phyloP scores from a whole-genome alignment of 2,329 filamentous ascomycete genomes.

The Aspergillus felis region DNA sequence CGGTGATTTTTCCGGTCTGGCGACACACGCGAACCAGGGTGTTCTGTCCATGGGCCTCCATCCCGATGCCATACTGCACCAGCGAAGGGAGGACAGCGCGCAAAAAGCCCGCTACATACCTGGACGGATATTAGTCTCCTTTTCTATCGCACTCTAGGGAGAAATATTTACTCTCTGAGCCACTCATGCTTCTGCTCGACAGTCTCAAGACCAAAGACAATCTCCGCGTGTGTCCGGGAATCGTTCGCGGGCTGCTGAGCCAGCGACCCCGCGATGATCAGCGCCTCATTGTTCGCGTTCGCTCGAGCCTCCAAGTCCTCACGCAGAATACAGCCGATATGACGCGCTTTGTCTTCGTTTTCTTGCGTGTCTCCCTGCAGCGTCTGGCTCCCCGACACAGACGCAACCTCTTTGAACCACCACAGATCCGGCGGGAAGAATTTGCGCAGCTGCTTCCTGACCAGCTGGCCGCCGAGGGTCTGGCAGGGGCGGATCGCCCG shows the following conservation, averaged over 20 bases:
- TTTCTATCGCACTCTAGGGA: not conserved
- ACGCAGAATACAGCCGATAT: slow-evolving; percentile 20
- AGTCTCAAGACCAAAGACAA: slow-evolving; percentile 11
- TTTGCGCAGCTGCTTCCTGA: slow-evolving; percentile 10
- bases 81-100: slow-evolving; percentile 7
- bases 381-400: slow-evolving; percentile 14
- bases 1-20: too few relatives aligned
- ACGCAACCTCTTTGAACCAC: slow-evolving; percentile 18
- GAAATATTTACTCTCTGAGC: slow-evolving; percentile 10
- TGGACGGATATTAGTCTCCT: not conserved
- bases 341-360: slow-evolving; percentile 15
- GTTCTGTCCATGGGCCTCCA: too few relatives aligned
- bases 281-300: slow-evolving; percentile 10
- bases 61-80: too few relatives aligned
- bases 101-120: slow-evolving; percentile 13
- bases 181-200: slow-evolving; percentile 13
- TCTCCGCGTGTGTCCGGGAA: slow-evolving; percentile 12
- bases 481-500: slow-evolving; percentile 20
- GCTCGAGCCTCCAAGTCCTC: slow-evolving; percentile 14
- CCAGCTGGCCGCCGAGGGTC: slow-evolving; percentile 8
- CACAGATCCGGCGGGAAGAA: slow-evolving; percentile 17
- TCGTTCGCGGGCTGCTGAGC: slow-evolving; percentile 7
- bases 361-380: not conserved
- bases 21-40: too few relatives aligned
- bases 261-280: slow-evolving; percentile 16